A percentile compares a stretch with the other conserved stretches of the same genome.
Evolutionary conservation across 192 early-diverging fungal genomes (phyloP).

Genomic region (Paraglomus brasilianum): DNA sequence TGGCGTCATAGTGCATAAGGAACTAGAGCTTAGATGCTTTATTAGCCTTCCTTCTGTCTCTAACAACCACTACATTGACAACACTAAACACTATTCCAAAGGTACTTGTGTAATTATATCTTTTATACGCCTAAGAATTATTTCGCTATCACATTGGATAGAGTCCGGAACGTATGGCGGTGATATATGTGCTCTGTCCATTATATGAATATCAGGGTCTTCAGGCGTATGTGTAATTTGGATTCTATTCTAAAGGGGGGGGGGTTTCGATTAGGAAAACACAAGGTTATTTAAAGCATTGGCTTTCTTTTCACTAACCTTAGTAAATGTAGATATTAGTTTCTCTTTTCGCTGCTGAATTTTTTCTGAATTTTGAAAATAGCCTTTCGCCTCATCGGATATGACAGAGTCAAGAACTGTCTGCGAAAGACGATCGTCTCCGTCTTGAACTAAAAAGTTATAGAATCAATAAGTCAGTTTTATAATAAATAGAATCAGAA

Average conservation of each 20-base stretch:
- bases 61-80: background rate
- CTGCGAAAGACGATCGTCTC: constrained; percentile 30
- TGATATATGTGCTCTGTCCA: constrained; percentile 41
- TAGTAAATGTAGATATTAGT: constrained; percentile 30
- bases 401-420: background rate
- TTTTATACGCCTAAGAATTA: constrained; percentile 47
- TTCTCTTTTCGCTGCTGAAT: constrained; percentile 30
- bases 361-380: constrained; percentile 8
- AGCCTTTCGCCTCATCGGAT: constrained; percentile 19
- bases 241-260: constrained; percentile 40
- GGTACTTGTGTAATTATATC: constrained; percentile 36
- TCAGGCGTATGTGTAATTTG: constrained; percentile 38
- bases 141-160: constrained; percentile 44
- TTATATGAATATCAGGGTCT: constrained; percentile 42
- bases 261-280: too few relatives aligned
- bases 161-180: constrained; percentile 45
- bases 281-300: background rate
- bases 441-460: constrained; percentile 17
- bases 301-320: constrained; percentile 24
- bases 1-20: too few relatives aligned
- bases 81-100: background rate
- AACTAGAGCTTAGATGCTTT: too few relatives aligned
- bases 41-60: too few relatives aligned
- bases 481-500: background rate
- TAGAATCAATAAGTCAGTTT: background rate